These are phyloP conservation scores for Aspergillus novofumigatus DNA, from an alignment of 2,329 filamentous ascomycete genomes.

Conservation along the genomic window DNA sequence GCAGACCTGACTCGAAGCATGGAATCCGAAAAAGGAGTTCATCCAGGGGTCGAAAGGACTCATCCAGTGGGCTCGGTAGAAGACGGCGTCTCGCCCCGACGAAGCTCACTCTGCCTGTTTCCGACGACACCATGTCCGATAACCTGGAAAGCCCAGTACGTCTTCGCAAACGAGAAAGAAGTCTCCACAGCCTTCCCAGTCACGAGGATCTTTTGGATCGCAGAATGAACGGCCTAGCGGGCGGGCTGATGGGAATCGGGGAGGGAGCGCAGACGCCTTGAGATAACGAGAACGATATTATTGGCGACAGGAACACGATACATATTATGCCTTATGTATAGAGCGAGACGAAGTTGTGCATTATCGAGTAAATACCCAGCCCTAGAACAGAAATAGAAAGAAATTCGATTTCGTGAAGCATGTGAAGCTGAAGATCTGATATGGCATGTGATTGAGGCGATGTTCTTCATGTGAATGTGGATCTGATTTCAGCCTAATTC, in stretches of 20 bases:
- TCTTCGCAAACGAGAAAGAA: constrained; percentile 34
- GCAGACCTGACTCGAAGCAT: constrained; percentile 5
- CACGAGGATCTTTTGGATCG: constrained; percentile 54
- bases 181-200: constrained; percentile 51
- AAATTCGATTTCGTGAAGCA: background rate
- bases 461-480: constrained; percentile 6
- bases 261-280: constrained; percentile 34
- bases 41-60: constrained; percentile 8
- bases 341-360: background rate
- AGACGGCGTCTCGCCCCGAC: constrained; percentile 14
- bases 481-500: constrained; percentile 1
- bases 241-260: constrained; percentile 47
- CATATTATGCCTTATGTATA: background rate
- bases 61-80: constrained; percentile 6
- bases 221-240: constrained; percentile 53
- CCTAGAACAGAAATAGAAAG: background rate
- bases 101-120: constrained; percentile 15
- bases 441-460: constrained; percentile 1
- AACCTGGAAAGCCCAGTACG: constrained; percentile 16
- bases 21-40: background rate
- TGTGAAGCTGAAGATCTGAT: background rate
- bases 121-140: constrained; percentile 16
- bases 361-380: background rate
- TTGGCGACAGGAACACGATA: background rate
- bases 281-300: constrained; percentile 1